Base-by-base conservation (phyloP, 768 basidiomycete genomes). In the Suillus subalutaceus region DNA sequence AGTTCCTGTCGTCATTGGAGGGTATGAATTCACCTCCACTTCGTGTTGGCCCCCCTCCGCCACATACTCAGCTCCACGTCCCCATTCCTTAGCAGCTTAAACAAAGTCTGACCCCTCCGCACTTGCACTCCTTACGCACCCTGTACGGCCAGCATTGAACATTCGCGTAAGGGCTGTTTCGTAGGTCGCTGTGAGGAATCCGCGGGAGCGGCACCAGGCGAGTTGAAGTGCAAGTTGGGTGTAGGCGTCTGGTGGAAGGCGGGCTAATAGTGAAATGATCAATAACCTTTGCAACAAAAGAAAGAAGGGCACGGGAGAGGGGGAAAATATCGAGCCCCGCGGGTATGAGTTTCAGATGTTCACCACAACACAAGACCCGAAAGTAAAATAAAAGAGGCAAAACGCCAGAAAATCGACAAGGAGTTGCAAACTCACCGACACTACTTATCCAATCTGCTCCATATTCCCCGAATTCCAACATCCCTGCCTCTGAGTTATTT, bases 171-270 rank as follows among this genome's bases (percentile, higher is more conserved):
- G 84, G 0, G 90, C 93, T 0, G 96, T 97, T 78, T 98, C 96
- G 75, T 98, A 97, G 8, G 93, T 94, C 1, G 96, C 93, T 4
- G 93, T 93, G 71, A 93, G 90, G 65, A 82, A 79, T 13, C 87
- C 88, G 56, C 89, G 91, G 26, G 88, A 86, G 74, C 85, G 86
- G 79, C 91, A 93, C 90, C 92, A 97, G 4, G 95, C 96, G 15
- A 97, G 85, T 74, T 98, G 96, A 23, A 97, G 82, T 0, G 88
- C 92, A 85, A 97, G 91, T 74, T 98, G 96, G 58, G 97, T 85
- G 78, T 87, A 97, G 1, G 92, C 92, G 73, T 97, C 96, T 0
- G 96, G 88, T 6, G 86, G 79, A 23, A 85, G 76, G 48, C 83
- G 81, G 56, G 82, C 88, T 90, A 62, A 65, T 12, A 41, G 58